Conservation (phyloP, 345 rosid genomes). For the Aegle marmelos region DNA sequence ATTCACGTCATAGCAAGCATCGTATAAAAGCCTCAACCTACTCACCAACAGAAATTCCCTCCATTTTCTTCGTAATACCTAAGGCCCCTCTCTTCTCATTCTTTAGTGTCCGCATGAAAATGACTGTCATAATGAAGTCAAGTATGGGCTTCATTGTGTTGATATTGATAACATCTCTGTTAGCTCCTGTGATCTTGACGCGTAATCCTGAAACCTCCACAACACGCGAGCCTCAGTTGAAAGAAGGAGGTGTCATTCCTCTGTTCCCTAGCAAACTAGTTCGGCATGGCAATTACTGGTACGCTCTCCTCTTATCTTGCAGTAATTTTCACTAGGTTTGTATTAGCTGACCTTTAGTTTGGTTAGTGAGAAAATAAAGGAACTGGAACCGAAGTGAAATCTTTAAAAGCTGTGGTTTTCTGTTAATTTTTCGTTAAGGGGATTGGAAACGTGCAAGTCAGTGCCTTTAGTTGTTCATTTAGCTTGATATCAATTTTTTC, state of each 20-base stretch:
- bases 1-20: not conserved
- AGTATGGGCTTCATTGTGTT: not conserved
- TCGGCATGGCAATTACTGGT: not conserved
- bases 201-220: not conserved
- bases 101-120: no score
- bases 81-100: not conserved
- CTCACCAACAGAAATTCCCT: not conserved
- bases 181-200: not conserved
- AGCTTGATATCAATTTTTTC: no score
- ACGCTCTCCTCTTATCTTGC: not conserved
- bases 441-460: not conserved
- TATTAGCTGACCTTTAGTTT: not conserved
- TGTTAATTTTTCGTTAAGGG: not conserved
- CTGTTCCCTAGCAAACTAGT: not conserved
- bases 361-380: not conserved
- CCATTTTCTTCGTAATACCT: not conserved
- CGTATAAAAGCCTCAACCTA: not conserved
- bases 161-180: not conserved
- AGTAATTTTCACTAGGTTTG: not conserved
- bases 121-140: no score
- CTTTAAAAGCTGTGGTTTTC: not conserved
- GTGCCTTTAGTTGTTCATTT: no score
- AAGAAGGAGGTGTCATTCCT: not conserved
- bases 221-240: not conserved
- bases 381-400: not conserved